Conservation (phyloP, 805 yeast genomes). For the Ogataea pini region DNA sequence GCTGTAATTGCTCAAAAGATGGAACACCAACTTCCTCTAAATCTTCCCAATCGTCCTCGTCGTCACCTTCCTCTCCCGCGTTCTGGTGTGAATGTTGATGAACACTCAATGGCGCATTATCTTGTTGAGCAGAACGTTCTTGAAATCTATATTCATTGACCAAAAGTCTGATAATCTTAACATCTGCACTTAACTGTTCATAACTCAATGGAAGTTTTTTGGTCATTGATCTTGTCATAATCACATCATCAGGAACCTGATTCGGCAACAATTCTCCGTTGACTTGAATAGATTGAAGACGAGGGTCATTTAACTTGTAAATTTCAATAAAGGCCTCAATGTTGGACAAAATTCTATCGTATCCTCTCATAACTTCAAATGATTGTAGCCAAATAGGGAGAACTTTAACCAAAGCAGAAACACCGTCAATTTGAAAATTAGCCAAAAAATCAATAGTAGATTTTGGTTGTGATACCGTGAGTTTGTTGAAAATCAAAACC, state of each 20-base stretch:
- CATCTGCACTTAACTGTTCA: conserved; percentile 65
- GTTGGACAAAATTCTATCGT: conserved; percentile 63
- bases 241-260: conserved; percentile 51
- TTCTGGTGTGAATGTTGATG: conserved; percentile 30
- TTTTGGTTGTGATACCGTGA: conserved; percentile 61
- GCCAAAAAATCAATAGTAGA: conserved; percentile 65
- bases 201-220: conserved; percentile 61
- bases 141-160: conserved; percentile 70
- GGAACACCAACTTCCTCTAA: conserved; percentile 66
- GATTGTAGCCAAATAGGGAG: conserved; percentile 81
- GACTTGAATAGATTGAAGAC: conserved; percentile 55
- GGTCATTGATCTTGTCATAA: conserved; percentile 85
- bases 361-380: conserved; percentile 80
- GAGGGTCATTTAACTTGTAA: conserved; percentile 55
- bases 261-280: conserved; percentile 77
- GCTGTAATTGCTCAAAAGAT: conserved; percentile 60
- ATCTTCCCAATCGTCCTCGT: conserved; percentile 74
- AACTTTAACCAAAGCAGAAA: conserved; percentile 53
- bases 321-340: conserved; percentile 72
- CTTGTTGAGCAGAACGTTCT: conserved; percentile 40
- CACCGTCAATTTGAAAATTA: conserved; percentile 33
- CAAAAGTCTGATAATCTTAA: conserved; percentile 72
- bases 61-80: conserved; percentile 39
- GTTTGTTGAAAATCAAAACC: conserved; percentile 70
- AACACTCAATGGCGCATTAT: conserved; percentile 28